These are phyloP conservation scores for Plasmodium gaboni DNA, from an alignment of 169 alveolate genomes.

Conservation along the genomic window DNA sequence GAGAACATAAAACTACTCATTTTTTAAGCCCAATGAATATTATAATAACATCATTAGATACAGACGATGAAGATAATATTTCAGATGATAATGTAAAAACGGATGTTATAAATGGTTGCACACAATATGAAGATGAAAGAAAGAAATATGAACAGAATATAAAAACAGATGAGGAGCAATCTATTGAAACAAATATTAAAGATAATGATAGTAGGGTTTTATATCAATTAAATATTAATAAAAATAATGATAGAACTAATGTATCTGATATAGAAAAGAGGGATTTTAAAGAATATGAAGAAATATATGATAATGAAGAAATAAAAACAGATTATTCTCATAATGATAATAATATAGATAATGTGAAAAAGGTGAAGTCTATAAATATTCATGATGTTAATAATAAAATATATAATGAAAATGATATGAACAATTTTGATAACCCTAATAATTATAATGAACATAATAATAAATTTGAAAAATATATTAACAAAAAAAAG, in stretches of 20 bases:
- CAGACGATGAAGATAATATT: slow-evolving; percentile 26
- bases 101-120: background rate
- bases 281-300: background rate
- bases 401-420: background rate
- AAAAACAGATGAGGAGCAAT: background rate
- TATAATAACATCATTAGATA: slow-evolving; percentile 56
- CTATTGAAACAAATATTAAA: background rate
- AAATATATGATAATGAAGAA: background rate
- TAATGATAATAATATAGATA: background rate
- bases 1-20: slow-evolving; percentile 29
- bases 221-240: background rate
- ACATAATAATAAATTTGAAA: background rate
- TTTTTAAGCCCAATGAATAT: slow-evolving; percentile 36
- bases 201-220: background rate
- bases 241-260: background rate
- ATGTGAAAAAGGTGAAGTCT: background rate
- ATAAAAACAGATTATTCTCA: background rate
- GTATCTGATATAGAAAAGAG: background rate
- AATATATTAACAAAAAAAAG: background rate
- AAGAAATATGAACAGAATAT: background rate
- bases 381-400: background rate
- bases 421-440: background rate
- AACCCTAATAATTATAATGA: background rate
- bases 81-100: background rate
- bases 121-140: too few species aligned